phyloP scores from a whole-genome alignment of 1,139 yeast species.

The Blastobotrys petasosporus region DNA sequence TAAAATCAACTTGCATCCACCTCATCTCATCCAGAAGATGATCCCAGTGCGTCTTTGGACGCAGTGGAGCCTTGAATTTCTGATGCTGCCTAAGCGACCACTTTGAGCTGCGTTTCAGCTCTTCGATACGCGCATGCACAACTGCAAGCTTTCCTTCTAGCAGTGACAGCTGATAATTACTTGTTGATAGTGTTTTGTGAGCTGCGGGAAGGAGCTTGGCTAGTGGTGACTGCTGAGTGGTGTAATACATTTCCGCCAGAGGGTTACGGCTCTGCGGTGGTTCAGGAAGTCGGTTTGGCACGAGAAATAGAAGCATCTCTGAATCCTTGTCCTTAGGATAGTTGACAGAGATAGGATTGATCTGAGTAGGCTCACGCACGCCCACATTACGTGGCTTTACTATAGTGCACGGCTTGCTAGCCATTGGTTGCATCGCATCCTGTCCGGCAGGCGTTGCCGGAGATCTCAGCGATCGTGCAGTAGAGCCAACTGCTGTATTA shows the following conservation, averaged over 20 bases:
- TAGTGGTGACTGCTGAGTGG: slow-evolving; percentile 82
- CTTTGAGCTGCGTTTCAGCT: slow-evolving; percentile 73
- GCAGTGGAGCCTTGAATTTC: slow-evolving; percentile 62
- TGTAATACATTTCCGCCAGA: slow-evolving; percentile 76
- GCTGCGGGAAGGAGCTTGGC: slow-evolving; percentile 76
- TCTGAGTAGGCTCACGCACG: slow-evolving; percentile 5
- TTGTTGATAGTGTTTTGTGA: slow-evolving; percentile 80
- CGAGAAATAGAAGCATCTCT: slow-evolving; percentile 29
- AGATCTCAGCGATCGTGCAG: too few relatives aligned
- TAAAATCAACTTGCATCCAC: slow-evolving; percentile 81
- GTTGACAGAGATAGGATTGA: slow-evolving; percentile 16
- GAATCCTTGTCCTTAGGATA: slow-evolving; percentile 19
- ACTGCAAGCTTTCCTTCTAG: slow-evolving; percentile 93
- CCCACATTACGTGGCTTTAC: background rate
- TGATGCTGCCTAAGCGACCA: slow-evolving; percentile 92
- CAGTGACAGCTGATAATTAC: slow-evolving; percentile 74
- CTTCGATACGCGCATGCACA: slow-evolving; percentile 88
- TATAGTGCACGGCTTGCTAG: background rate
- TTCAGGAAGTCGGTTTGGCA: slow-evolving; percentile 34
- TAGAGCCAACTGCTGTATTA: too few relatives aligned
- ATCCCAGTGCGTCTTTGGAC: slow-evolving; percentile 62
- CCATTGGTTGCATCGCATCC: too few relatives aligned
- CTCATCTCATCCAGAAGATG: slow-evolving; percentile 67
- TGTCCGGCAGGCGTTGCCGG: too few relatives aligned
- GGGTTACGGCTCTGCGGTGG: slow-evolving; percentile 40